Conservation (phyloP, 495 filamentous ascomycete genomes). For the Penicillium manginii region DNA sequence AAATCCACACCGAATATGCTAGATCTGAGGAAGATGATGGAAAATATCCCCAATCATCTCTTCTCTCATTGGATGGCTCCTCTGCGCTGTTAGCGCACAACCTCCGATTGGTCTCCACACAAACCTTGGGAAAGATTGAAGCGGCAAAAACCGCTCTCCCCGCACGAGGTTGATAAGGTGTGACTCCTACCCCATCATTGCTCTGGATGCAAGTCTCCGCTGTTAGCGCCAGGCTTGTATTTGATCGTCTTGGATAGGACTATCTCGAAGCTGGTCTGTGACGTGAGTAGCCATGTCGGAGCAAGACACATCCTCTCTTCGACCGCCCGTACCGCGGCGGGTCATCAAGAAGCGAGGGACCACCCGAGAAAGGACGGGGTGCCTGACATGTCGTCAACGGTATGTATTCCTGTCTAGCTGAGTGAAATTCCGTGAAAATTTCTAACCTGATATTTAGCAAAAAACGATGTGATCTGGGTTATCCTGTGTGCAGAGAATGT, state of each 20-base stretch:
- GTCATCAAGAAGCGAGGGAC: slow-evolving; percentile 16
- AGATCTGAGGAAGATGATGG: background rate
- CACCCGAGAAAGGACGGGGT: slow-evolving; percentile 21
- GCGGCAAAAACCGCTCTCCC: slow-evolving; percentile 1
- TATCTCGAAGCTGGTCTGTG: background rate
- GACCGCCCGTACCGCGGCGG: slow-evolving; percentile 8
- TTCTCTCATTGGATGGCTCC: background rate
- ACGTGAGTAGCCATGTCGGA: slow-evolving; percentile 6
- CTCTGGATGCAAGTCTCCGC: slow-evolving; percentile 3
- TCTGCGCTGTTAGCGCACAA: slow-evolving; percentile 10
- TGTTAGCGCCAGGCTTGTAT: slow-evolving; percentile 4
- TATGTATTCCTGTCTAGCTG: background rate
- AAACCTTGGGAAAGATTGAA: too few relatives aligned
- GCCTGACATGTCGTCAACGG: slow-evolving; percentile 22
- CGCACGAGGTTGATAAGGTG: background rate
- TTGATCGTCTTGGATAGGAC: background rate
- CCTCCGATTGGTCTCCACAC: slow-evolving; percentile 6
- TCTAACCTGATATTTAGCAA: slow-evolving; percentile 4
- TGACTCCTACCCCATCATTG: background rate
- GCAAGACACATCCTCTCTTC: background rate
- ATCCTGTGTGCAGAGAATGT: slow-evolving; percentile 17
- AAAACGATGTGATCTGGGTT: slow-evolving; percentile 20
- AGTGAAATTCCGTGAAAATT: background rate
- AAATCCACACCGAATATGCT: background rate
- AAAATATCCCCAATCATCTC: background rate